Conservation (phyloP, 179 eudicot species). For the Carnegiea gigantea region DNA sequence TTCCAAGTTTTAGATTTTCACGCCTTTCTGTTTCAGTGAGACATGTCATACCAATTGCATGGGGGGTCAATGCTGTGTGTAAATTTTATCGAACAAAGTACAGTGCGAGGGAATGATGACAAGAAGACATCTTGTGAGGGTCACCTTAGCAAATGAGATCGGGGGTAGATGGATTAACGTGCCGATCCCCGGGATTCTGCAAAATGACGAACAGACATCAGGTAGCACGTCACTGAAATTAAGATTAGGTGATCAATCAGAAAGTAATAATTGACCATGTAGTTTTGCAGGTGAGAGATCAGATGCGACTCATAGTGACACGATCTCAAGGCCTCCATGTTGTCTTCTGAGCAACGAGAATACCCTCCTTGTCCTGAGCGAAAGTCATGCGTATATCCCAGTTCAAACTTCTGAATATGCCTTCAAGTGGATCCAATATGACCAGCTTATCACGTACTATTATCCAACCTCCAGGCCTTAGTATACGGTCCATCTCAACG, state of each 20-base stretch:
- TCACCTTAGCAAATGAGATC: neutral
- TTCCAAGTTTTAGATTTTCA: too few relatives aligned
- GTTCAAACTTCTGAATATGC: slow-evolving; percentile 75
- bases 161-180: neutral
- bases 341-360: slow-evolving; percentile 79
- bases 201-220: neutral
- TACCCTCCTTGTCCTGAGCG: slow-evolving; percentile 77
- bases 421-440: slow-evolving; percentile 70
- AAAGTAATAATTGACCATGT: neutral
- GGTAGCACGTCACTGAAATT: neutral
- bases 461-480: slow-evolving; percentile 90
- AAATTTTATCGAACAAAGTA: neutral
- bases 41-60: too few relatives aligned
- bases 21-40: too few relatives aligned
- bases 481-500: slow-evolving; percentile 87
- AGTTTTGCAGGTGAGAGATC: neutral
- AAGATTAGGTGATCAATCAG: neutral
- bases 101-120: neutral
- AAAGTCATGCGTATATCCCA: slow-evolving; percentile 95
- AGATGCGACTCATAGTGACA: neutral
- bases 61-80: too few relatives aligned
- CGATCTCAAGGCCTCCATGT: slow-evolving; percentile 73
- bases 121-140: neutral
- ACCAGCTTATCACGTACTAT: slow-evolving; percentile 82
- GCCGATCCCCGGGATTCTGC: neutral